Base-by-base conservation (phyloP, 83 land plant species). In the Picea abies region DNA sequence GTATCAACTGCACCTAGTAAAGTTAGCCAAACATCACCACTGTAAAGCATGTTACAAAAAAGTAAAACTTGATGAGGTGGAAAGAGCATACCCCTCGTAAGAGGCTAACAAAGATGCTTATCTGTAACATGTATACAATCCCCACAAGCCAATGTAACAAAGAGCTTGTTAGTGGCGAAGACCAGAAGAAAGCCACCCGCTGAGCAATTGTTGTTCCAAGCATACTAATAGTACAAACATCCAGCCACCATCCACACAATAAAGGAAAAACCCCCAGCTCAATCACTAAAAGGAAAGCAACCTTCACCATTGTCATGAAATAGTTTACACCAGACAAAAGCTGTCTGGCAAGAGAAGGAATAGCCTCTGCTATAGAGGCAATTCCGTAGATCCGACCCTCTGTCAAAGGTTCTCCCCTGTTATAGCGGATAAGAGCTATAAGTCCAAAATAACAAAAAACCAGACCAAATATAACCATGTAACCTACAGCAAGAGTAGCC, bases 241-340 rank as follows among this genome's bases (percentile, higher is more conserved):
- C 99, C 60, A 97, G 87, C 99, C 99, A 97, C 99, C 99, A 97
- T 20, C 99, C 99, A 85, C 99, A 97, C 87, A 97, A 87, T 60
- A 97, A 82, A 68, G 99, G 99, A 63, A 97, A 97, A 20, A 97
- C 91, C 71, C 99, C 99, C 76, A 97, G 95, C 79, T 97, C 99
- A 85, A 97, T 94, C 25, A 95, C 92, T 25, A 97, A 81, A 49
- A 97, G 90, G 75, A 97, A 97, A 32, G 98, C 98, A 52, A 97
- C 99, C 83, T 97, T 97, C 76, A 93, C 80, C 96, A 93, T 93
- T 62, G 98, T 97, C 83, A 95, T 91, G 76, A 97, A 81, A 80
- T 95, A 93, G 84, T 84, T 93, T 88, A 95, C 91, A 23, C 89
- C 94, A 60, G 92, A 93, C 64, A 95, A 65, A 82, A 95, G 83